A percentile compares a stretch with the other conserved stretches of the same genome.
These are phyloP conservation scores for Arachis hypogaea DNA, from an alignment of 306 rosid genomes.

Conservation along the genomic window DNA sequence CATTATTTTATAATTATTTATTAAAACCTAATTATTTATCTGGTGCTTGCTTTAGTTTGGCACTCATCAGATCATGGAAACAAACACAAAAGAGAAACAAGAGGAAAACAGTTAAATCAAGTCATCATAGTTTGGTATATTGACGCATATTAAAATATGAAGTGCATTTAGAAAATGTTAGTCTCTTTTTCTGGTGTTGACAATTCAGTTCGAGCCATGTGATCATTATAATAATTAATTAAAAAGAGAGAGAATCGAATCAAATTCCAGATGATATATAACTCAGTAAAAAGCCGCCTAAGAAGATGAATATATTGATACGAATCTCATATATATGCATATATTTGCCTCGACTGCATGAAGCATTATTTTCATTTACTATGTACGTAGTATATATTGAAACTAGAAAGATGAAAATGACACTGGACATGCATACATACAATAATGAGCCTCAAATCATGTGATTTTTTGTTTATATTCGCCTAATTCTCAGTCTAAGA, in stretches of 20 bases:
- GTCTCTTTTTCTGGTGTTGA: slow-evolving; percentile 42
- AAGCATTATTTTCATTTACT: slow-evolving; percentile 7
- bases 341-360: slow-evolving; percentile 32
- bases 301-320: slow-evolving; percentile 3
- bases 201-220: slow-evolving; percentile 42
- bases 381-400: slow-evolving; percentile 15
- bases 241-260: slow-evolving; percentile 35
- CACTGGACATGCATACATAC: slow-evolving; percentile 11
- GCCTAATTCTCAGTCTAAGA: slow-evolving; percentile 10
- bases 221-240: slow-evolving; percentile 37
- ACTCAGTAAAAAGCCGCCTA: background rate
- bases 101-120: background rate
- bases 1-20: no score
- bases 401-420: slow-evolving; percentile 24
- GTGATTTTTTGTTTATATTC: slow-evolving; percentile 36
- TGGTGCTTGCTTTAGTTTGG: slow-evolving; percentile 34
- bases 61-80: slow-evolving; percentile 29
- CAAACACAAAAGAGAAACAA: slow-evolving; percentile 6
- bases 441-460: slow-evolving; percentile 28
- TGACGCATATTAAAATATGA: slow-evolving; percentile 26
- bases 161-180: slow-evolving; percentile 34
- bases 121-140: slow-evolving; percentile 29
- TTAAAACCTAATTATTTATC: no score
- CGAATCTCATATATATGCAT: slow-evolving; percentile 9
- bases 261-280: slow-evolving; percentile 7